Conservation (phyloP, 495 filamentous ascomycete species). For the Lepraria neglecta region DNA sequence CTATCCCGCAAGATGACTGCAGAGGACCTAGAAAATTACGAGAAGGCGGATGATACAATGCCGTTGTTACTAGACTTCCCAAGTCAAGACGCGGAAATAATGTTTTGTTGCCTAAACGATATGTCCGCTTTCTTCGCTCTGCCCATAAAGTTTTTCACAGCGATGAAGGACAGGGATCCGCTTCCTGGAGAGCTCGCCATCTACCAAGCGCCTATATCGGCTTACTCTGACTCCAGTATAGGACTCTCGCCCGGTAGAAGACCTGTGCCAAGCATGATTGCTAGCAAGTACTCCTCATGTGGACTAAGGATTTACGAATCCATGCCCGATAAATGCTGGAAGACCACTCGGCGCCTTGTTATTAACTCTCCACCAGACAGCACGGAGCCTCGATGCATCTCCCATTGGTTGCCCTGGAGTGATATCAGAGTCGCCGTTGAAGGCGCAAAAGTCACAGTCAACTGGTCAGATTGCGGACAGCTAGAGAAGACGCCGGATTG, state of each 20-base stretch:
- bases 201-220: conserved; percentile 11
- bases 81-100: conserved; percentile 21
- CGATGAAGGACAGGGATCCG: conserved; percentile 10
- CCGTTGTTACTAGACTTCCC: conserved; percentile 17
- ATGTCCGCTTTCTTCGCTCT: conserved; percentile 9
- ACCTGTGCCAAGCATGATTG: background rate
- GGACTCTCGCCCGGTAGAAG: background rate
- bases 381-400: conserved; percentile 12
- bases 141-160: conserved; percentile 16
- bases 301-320: conserved; percentile 20
- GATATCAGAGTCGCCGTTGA: conserved; percentile 13
- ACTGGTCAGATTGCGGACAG: conserved; percentile 22
- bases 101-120: conserved; percentile 13
- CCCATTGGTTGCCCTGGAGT: conserved; percentile 20
- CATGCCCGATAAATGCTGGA: conserved; percentile 19
- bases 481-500: conserved; percentile 7
- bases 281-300: conserved; percentile 12
- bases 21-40: conserved; percentile 16
- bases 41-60: background rate
- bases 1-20: conserved; percentile 15
- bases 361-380: conserved; percentile 19
- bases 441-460: conserved; percentile 19
- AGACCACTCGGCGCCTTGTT: conserved; percentile 20
- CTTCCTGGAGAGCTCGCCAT: conserved; percentile 21
- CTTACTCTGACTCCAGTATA: conserved; percentile 16